These are phyloP conservation scores for Penicillium desertorum DNA, from an alignment of 495 filamentous ascomycete species.

Conservation along the genomic window DNA sequence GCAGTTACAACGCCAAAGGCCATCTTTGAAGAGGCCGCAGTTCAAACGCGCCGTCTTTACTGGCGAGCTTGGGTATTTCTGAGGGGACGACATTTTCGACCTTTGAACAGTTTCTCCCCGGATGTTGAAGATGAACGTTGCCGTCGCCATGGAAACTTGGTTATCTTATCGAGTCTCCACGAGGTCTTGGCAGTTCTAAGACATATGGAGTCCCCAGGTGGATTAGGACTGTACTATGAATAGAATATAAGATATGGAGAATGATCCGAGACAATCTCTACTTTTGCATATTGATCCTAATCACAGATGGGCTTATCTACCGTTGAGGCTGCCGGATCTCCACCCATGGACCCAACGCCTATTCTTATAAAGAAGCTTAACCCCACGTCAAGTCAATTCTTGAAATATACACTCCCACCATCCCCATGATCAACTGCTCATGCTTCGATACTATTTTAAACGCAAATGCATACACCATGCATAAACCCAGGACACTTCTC, in stretches of 20 bases:
- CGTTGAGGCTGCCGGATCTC: background rate
- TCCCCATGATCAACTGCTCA: background rate
- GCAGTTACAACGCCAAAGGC: slow-evolving; percentile 67
- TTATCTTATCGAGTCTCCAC: slow-evolving; percentile 12
- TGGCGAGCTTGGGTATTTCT: slow-evolving; percentile 28
- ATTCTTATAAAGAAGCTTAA: background rate
- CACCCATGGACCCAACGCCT: background rate
- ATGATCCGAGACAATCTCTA: background rate
- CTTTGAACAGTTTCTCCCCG: too few species aligned
- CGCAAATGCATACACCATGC: slow-evolving; percentile 10
- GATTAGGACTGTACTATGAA: background rate
- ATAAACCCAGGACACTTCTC: slow-evolving; percentile 5
- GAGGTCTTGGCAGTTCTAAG: slow-evolving; percentile 10
- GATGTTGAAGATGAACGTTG: background rate
- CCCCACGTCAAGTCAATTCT: background rate
- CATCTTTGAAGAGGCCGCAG: slow-evolving; percentile 56
- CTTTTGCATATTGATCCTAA: background rate
- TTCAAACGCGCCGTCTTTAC: slow-evolving; percentile 36
- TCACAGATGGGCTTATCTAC: background rate
- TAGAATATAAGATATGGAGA: background rate
- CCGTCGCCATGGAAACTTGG: slow-evolving; percentile 9
- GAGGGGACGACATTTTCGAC: slow-evolving; percentile 1
- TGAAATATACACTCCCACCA: background rate
- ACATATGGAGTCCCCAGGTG: background rate
- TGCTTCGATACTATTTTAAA: background rate